Percentiles rank a stretch among this genome's conserved stretches.
Conservation (phyloP, 306 rosid genomes). For the Casuarina glauca region DNA sequence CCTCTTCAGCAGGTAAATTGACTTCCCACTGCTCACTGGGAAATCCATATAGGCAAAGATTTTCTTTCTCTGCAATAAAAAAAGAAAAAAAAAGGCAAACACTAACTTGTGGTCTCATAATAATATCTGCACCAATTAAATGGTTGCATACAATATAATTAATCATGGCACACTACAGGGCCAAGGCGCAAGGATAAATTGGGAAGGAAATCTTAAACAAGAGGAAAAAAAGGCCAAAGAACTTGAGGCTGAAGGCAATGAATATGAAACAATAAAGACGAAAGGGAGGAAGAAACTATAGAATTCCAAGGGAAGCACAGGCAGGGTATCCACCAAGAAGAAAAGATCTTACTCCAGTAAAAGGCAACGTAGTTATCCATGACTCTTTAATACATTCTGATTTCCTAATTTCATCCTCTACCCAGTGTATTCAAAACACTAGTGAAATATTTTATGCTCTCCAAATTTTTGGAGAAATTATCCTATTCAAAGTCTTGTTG, state of each 20-base stretch:
- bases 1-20: slow-evolving; percentile 64
- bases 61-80: slow-evolving; percentile 57
- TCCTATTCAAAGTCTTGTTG: neutral
- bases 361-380: neutral
- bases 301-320: neutral
- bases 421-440: neutral
- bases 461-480: neutral
- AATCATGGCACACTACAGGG: neutral
- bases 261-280: neutral
- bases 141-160: neutral
- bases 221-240: neutral
- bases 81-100: neutral
- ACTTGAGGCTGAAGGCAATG: neutral
- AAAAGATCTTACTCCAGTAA: neutral
- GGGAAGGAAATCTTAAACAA: neutral
- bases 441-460: neutral
- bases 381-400: neutral
- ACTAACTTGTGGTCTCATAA: neutral
- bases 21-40: slow-evolving; percentile 78
- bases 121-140: neutral
- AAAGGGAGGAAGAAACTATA: too few relatives aligned
- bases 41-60: slow-evolving; percentile 78
- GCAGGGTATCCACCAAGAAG: neutral
- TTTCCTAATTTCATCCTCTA: neutral
- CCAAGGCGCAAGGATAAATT: neutral